Base-by-base conservation (phyloP, 2,329 filamentous ascomycete genomes). In the Penicillium sp. region DNA sequence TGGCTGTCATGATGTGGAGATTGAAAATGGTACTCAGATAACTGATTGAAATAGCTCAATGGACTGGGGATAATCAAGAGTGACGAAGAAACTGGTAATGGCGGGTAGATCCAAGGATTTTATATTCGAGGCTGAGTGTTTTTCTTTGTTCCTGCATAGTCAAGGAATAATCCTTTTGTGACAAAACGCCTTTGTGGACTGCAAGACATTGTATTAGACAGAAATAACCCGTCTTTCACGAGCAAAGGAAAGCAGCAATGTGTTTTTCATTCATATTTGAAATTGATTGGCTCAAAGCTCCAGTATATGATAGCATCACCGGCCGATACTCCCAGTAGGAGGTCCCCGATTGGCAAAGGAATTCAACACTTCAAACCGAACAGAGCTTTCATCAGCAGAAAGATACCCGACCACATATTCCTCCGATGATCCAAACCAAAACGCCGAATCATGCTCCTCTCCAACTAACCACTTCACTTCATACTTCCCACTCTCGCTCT, bases 361-460 rank as follows among this genome's bases (percentile, higher is more conserved):
- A 59, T 72, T 66, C 16, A 73, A 46, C 4, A 66, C 53, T 53
- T 68, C 62, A 50, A 75, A 75, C 8, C 66, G 60, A 11, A 63
- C 56, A 46, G 54, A 27, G 1, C 50, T 64, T 25, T 64, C 65
- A 25, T 66, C 57, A 3, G 55, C 55, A 26, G 65, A 64, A n/a
- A 76, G 52, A 56, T 67, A 65, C 2, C 73, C 73, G 33, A 76
- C 63, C 19, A 72, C 63, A 51, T 70, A 72, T 39, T 75, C 69
- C 31, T 75, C 72, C 2, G 65, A 57, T 13, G 72, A 71, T 6
- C 65, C 71, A 61, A 75, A 71, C 73, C 73, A 76, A 53, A 76
- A 72, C 8, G 53, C 62, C 11, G 65, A 64, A n/a, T 66, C 54
- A 16, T 62, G 54, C 13, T 63, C 59, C 10, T 63, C 54, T n/a